phyloP scores from a whole-genome alignment of 225 moss, liverwort and hornwort species.

The Thuidium tamariscinum region DNA sequence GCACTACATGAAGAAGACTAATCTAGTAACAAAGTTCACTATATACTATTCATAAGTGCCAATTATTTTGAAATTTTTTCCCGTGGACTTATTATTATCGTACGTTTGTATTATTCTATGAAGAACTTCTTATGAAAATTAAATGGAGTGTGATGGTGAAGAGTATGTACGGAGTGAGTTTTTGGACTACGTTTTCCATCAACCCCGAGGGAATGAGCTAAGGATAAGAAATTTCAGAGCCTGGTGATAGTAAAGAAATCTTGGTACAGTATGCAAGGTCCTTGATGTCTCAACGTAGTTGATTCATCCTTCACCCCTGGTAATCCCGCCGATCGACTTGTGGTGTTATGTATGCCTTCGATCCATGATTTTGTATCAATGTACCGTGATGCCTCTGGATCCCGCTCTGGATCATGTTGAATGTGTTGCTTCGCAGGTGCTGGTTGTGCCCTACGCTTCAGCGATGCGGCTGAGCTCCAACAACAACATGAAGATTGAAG shows the following conservation, averaged over 20 bases:
- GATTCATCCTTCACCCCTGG: neutral
- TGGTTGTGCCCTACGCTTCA: constrained; percentile 1
- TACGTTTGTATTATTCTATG: neutral
- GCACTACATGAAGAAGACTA: neutral
- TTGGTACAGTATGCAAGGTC: neutral
- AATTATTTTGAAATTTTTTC: neutral
- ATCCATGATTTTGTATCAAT: neutral
- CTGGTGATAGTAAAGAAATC: neutral
- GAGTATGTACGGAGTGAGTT: neutral
- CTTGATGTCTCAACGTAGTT: neutral
- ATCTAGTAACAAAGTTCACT: neutral
- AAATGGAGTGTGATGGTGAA: neutral
- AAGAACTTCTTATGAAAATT: neutral
- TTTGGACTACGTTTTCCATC: neutral
- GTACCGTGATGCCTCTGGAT: too few relatives aligned
- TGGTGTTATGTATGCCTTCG: neutral
- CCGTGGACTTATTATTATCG: neutral
- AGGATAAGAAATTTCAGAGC: neutral
- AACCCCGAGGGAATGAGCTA: neutral
- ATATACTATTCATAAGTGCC: neutral
- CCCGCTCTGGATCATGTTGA: neutral
- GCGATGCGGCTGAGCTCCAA: neutral
- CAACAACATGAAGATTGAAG: neutral
- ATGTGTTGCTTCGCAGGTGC: neutral
- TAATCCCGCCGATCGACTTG: neutral